Evolutionary conservation across 2,329 filamentous ascomycete genomes (phyloP), one percentile per base, ranked within the genome.

Genomic region (Xylariaceae sp.): DNA sequence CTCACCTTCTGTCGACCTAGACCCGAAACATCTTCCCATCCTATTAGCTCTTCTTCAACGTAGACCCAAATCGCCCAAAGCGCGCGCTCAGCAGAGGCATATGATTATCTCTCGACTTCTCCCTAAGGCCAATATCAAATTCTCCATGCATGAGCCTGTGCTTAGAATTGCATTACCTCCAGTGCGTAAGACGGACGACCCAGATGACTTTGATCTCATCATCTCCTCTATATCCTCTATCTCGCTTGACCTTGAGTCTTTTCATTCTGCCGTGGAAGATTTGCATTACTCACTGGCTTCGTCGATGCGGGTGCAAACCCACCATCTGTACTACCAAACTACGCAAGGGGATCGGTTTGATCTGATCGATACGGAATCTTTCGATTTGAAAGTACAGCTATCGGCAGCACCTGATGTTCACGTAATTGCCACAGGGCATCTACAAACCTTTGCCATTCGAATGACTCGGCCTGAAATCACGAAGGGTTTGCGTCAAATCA

Each of bases 61-160:
- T 7, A 80, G 75, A 49, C 71, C 71, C 7, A 74, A 67, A 44
- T 63, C 67, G 17, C 61, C 63, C 62, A 71, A 64, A 58, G 63
- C 67, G 15, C 69, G 71, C n/a, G 67, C 66, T 42, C 70, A 76
- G 51, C 75, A 75, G 57, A 76, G 75, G 38, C 80, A 90, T 58
- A 78, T 83, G 47, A 73, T 99, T 32, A 86, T 99, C 30, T 96
- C 92, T 12, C 83, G 89, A n/a, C 78, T 97, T 3, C 75, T 99
- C 9, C 94, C 94, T 1, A 97, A 97, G 71, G 88, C 92, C 1
- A 95, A 81, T 62, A 87, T 97, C 68, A 99, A 97, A 64, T 84
- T 97, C 38, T 96, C 94, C 0, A 87, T 99, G 70, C 94, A 99
- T 63, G 94, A 99, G 66, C 94, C 94, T 1, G 95, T 99, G 14